Conservation (phyloP, 352 stramenopile genomes). For the Blastocystis sp. region DNA sequence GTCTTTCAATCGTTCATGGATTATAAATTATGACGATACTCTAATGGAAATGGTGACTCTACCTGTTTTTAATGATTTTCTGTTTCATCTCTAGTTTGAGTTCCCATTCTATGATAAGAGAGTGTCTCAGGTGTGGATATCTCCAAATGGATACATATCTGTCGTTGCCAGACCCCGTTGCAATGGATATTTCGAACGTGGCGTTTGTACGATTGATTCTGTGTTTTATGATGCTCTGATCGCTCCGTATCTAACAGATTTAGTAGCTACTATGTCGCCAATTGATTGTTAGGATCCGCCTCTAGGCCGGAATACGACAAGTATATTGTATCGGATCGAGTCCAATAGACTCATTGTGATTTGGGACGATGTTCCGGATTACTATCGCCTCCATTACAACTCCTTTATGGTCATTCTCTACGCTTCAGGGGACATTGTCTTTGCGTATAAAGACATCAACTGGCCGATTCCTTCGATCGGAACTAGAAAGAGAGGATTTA, state of each 20-base stretch:
- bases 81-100: not conserved
- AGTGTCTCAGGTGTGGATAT: not conserved
- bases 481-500: not conserved
- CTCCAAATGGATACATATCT: conserved; percentile 11
- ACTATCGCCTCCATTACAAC: not conserved
- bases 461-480: not conserved
- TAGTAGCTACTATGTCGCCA: not conserved
- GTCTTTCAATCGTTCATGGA: not conserved
- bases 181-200: not conserved
- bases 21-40: not conserved
- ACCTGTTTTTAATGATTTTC: not conserved
- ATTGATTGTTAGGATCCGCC: not conserved
- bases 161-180: not conserved
- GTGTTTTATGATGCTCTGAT: conserved; percentile 14
- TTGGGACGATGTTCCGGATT: not conserved
- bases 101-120: conserved; percentile 45
- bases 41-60: not conserved
- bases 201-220: not conserved
- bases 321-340: not conserved
- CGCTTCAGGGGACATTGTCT: not conserved
- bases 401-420: conserved; percentile 27
- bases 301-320: not conserved
- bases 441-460: conserved; percentile 6
- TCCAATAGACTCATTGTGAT: not conserved
- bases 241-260: not conserved